phyloP scores from a whole-genome alignment of 2,329 filamentous ascomycete genomes.

The Neophaeococcomyces mojaviensis region DNA sequence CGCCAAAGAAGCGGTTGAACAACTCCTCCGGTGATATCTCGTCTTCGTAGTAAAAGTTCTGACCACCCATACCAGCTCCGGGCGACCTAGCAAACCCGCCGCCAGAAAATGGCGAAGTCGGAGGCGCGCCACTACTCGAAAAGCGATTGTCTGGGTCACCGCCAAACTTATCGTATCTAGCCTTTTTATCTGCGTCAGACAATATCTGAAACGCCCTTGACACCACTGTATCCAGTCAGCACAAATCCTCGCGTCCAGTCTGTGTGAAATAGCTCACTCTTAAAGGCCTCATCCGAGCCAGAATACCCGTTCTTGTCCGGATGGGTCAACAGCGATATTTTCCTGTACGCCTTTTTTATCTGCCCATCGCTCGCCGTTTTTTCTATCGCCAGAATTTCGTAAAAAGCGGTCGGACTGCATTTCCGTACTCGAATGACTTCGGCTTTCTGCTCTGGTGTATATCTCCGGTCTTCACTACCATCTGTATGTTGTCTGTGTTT shows the following conservation, averaged over 20 bases:
- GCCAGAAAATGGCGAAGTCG: slow-evolving; percentile 35
- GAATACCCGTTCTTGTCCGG: slow-evolving; percentile 98
- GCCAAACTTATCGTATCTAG: slow-evolving; percentile 79
- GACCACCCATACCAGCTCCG: slow-evolving; percentile 43
- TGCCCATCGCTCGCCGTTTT: slow-evolving; percentile 65
- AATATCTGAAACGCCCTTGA: slow-evolving; percentile 87
- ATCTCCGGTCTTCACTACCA: slow-evolving; percentile 51
- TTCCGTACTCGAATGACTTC: slow-evolving; percentile 81
- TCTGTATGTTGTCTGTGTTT: slow-evolving; percentile 42
- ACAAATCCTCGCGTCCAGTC: background rate
- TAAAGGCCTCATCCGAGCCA: slow-evolving; percentile 94
- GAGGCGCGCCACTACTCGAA: slow-evolving; percentile 42
- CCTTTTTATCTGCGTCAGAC: slow-evolving; percentile 86
- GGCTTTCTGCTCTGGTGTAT: slow-evolving; percentile 81
- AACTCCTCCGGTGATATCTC: slow-evolving; percentile 95
- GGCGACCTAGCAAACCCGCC: slow-evolving; percentile 38
- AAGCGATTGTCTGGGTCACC: slow-evolving; percentile 89
- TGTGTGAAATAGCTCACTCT: slow-evolving; percentile 52
- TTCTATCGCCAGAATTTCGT: slow-evolving; percentile 80
- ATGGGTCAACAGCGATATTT: slow-evolving; percentile 87
- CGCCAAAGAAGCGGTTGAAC: slow-evolving; percentile 94
- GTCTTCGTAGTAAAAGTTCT: slow-evolving; percentile 56
- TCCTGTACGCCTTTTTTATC: slow-evolving; percentile 97
- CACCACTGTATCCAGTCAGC: slow-evolving; percentile 55
- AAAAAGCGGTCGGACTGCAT: slow-evolving; percentile 82